Percentiles rank a stretch among this genome's conserved stretches.
phyloP scores from a whole-genome alignment of 2,329 filamentous ascomycete genomes.

The Sordariomycetes sp. region DNA sequence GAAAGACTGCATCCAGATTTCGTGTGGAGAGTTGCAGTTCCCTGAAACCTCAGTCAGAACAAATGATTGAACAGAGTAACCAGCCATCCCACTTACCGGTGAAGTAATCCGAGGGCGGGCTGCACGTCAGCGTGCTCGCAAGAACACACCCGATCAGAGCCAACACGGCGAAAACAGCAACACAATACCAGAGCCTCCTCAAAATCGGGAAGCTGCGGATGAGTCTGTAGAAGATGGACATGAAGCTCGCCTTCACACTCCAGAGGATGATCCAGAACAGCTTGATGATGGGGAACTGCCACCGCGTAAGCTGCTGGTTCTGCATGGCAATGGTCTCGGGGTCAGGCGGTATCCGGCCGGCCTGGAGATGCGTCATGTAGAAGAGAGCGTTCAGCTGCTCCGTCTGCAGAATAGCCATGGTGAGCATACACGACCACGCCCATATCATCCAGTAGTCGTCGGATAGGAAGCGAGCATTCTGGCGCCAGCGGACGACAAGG shows the following conservation, averaged over 20 bases:
- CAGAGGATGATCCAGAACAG: conserved; percentile 14
- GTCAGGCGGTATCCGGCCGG: conserved; percentile 7
- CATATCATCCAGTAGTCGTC: conserved; percentile 22
- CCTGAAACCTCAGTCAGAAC: conserved; percentile 5
- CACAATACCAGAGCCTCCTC: conserved; percentile 10
- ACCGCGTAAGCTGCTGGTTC: conserved; percentile 6
- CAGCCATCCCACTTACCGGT: conserved; percentile 1
- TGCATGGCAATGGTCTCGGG: neutral
- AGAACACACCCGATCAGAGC: conserved; percentile 10
- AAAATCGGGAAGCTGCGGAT: conserved; percentile 8
- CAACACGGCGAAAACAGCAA: conserved; percentile 9
- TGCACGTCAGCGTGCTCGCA: conserved; percentile 8
- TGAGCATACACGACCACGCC: conserved; percentile 14
- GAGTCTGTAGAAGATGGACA: conserved; percentile 11
- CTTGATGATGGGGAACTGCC: conserved; percentile 13
- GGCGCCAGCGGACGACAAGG: conserved; percentile 14
- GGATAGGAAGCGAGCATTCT: conserved; percentile 8
- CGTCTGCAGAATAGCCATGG: conserved; percentile 12
- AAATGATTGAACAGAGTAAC: neutral
- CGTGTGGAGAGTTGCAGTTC: conserved; percentile 6
- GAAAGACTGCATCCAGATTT: conserved; percentile 7
- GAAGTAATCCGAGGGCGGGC: conserved; percentile 7
- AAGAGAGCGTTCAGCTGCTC: conserved; percentile 9
- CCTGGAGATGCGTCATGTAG: conserved; percentile 8
- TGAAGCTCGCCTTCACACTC: conserved; percentile 14